Percentiles rank a stretch among this genome's conserved stretches.
Conservation (phyloP, 2,329 filamentous ascomycete genomes). For the Colletotrichum sp. region DNA sequence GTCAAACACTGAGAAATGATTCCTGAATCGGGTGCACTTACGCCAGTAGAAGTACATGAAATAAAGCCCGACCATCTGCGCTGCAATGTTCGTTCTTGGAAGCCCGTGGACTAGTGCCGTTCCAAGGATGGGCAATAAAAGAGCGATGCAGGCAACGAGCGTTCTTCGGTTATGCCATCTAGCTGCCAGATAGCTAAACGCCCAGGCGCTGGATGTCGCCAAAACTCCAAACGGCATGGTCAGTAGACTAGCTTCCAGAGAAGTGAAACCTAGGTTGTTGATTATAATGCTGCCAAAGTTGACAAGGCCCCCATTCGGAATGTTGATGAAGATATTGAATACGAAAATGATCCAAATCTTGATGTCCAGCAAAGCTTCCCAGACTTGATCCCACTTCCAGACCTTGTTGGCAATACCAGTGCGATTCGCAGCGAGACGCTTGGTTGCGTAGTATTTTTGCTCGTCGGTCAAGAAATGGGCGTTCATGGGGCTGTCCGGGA, state of each 20-base stretch:
- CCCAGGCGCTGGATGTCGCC: constrained; percentile 34
- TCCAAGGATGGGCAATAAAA: not conserved
- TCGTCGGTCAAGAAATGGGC: not conserved
- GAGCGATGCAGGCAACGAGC: constrained; percentile 29
- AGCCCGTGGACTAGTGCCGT: not conserved
- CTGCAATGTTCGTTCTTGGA: not conserved
- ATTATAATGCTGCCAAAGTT: constrained; percentile 47
- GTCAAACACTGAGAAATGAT: constrained; percentile 10
- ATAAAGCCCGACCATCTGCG: not conserved
- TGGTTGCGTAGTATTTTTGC: not conserved
- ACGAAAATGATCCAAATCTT: constrained; percentile 64
- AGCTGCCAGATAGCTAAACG: constrained; percentile 33
- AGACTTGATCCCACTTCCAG: constrained; percentile 47
- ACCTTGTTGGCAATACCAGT: not conserved
- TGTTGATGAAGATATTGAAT: constrained; percentile 56
- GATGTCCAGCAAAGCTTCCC: constrained; percentile 59
- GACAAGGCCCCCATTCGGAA: constrained; percentile 67
- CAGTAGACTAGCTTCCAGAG: constrained; percentile 37
- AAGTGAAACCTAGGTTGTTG: constrained; percentile 44
- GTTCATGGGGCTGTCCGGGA: not conserved
- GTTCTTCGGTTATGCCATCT: not conserved
- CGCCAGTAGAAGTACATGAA: not conserved
- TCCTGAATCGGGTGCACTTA: rapidly evolving
- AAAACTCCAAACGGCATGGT: constrained; percentile 34
- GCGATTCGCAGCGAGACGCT: not conserved